A percentile compares a stretch with the other conserved stretches of the same genome.
Evolutionary conservation across 202 grass and related monocot species (phyloP).

Genomic region (Zoysia matrella): DNA sequence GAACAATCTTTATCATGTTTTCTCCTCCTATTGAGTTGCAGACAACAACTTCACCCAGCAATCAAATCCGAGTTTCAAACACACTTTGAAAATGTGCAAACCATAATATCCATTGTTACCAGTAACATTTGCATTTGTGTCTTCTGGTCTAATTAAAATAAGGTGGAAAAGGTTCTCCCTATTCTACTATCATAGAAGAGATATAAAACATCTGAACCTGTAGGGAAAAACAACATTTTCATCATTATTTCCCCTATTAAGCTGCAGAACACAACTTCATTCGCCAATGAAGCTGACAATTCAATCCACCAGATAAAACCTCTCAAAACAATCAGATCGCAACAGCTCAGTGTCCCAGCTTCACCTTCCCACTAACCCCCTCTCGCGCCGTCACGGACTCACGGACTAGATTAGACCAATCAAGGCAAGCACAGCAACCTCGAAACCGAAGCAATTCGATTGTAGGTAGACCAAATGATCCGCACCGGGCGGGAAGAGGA

Average conservation of each 20-base stretch:
- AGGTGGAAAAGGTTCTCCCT: background rate
- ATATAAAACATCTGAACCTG: background rate
- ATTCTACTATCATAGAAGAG: background rate
- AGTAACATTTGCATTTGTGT: background rate
- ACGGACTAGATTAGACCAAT: background rate
- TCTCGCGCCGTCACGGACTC: too few species aligned
- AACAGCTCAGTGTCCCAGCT: background rate
- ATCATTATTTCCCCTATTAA: background rate
- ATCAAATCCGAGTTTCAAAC: background rate
- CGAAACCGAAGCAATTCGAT: conserved; percentile 21
- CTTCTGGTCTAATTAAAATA: background rate
- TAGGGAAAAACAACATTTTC: background rate
- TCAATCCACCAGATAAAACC: background rate
- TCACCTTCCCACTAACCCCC: background rate
- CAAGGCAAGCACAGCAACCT: background rate
- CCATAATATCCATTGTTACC: background rate
- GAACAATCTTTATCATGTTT: background rate
- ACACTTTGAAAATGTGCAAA: too few species aligned
- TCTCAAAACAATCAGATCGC: background rate
- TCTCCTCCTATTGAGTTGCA: background rate
- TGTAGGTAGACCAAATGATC: background rate
- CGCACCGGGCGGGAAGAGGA: background rate
- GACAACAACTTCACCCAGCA: background rate
- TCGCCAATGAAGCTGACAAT: background rate
- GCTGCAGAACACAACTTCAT: background rate